These are phyloP conservation scores for Zygosaccharomyces bisporus DNA, from an alignment of 805 yeast species.

Conservation along the genomic window DNA sequence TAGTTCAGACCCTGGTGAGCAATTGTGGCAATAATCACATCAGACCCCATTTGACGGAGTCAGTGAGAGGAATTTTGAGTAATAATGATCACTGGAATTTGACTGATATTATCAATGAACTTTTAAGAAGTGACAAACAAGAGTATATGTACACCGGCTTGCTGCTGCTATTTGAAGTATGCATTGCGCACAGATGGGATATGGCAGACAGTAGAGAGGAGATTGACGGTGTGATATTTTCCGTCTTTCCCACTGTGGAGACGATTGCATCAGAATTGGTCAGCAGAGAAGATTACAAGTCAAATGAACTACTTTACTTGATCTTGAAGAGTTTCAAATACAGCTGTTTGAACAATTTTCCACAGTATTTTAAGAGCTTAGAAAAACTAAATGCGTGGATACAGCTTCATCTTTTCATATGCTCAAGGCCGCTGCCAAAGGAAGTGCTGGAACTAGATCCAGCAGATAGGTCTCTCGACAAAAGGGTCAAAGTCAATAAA, in stretches of 20 bases:
- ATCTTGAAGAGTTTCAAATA: constrained; percentile 65
- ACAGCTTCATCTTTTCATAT: constrained; percentile 57
- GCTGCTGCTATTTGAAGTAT: constrained; percentile 51
- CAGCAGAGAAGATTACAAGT: constrained; percentile 33
- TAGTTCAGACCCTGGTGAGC: constrained; percentile 50
- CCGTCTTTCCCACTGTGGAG: constrained; percentile 55
- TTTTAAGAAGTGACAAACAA: constrained; percentile 38
- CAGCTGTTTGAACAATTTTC: constrained; percentile 55
- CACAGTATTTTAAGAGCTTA: constrained; percentile 44
- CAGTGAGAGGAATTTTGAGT: constrained; percentile 51
- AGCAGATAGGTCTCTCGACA: constrained; percentile 45
- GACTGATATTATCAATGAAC: constrained; percentile 33
- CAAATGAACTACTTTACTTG: constrained; percentile 51
- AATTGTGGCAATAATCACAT: constrained; percentile 41
- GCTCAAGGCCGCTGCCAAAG: constrained; percentile 52
- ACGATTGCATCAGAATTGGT: constrained; percentile 44
- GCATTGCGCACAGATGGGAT: constrained; percentile 54
- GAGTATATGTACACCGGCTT: constrained; percentile 51
- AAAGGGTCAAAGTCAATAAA: constrained; percentile 69
- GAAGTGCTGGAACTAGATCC: constrained; percentile 47
- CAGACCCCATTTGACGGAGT: constrained; percentile 54
- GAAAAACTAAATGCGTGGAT: constrained; percentile 54
- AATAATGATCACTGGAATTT: constrained; percentile 42
- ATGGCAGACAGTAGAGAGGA: constrained; percentile 44
- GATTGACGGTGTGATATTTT: constrained; percentile 46